Base-by-base conservation (phyloP, 2,329 filamentous ascomycete species). In the Diaporthe australafricana region DNA sequence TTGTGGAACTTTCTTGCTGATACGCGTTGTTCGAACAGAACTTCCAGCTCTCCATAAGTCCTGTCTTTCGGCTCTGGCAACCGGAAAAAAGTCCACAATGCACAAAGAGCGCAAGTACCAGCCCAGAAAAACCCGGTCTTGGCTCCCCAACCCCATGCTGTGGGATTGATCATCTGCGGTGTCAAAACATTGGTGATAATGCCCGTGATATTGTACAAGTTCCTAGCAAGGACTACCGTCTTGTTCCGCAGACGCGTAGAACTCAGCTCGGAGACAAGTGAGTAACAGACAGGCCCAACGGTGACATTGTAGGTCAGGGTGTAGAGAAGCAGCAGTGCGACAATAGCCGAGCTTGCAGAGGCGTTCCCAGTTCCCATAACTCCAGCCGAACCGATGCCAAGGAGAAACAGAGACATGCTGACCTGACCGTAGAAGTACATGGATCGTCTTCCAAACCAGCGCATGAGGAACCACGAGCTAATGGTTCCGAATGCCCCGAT, bases 31-130 rank as follows among this genome's bases (percentile, higher is more conserved):
- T 88, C 85, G 75, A 90, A 90, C 72, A 91, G 78, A 14, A 86
- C 78, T 66, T 90, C 88, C 2, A 90, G 82, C 78, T 90, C 88
- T 47, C 84, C 87, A 66, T 87, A 86, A 0, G 86, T 87, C 47
- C 86, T 83, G 8, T 84, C 87, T 70, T 84, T 85, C 20, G 88
- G 87, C 80, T 90, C 89, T 5, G 87, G 87, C 6, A 88, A 80
- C 22, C 84, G 85, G 76, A 87, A 87, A 72, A 81, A 87, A 0
- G 87, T 85, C 83, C 88, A 90, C 1, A 83, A 63, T 2, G 85
- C 78, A 42, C 85, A 86, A 4, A 84, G 17, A 4, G 85, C 74
- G 74, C 86, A 86, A 14, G 86, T 81, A 45, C 76, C 81, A 11
- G 81, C 82, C 82, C 83, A 86, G 78, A 86, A 82, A 75, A 86